Percentiles rank a stretch among this genome's conserved stretches.
phyloP scores from a whole-genome alignment of 2,329 filamentous ascomycete species.

The Colletotrichum gloeosporioides region DNA sequence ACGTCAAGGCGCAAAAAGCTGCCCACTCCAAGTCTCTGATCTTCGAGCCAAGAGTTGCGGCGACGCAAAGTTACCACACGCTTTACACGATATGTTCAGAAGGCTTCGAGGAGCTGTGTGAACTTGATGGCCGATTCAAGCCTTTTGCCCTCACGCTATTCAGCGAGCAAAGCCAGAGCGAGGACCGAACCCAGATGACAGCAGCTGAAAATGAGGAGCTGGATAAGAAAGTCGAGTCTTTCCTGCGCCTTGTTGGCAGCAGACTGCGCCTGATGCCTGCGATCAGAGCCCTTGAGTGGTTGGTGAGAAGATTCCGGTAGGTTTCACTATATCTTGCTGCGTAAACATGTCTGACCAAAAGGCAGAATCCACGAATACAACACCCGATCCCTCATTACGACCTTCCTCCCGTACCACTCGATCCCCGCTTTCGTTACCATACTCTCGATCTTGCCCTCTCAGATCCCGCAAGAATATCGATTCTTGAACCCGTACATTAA shows the following conservation, averaged over 20 bases:
- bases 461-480: slow-evolving; percentile 76
- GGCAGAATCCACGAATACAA: slow-evolving; percentile 89
- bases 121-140: slow-evolving; percentile 79
- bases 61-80: slow-evolving; percentile 87
- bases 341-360: neutral
- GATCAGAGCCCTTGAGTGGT: slow-evolving; percentile 92
- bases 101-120: slow-evolving; percentile 90
- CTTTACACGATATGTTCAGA: slow-evolving; percentile 87
- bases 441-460: slow-evolving; percentile 83
- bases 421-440: slow-evolving; percentile 85
- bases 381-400: slow-evolving; percentile 76
- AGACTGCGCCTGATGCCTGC: slow-evolving; percentile 84
- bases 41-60: slow-evolving; percentile 85
- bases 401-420: slow-evolving; percentile 92
- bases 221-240: slow-evolving; percentile 78
- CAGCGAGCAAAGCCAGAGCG: slow-evolving; percentile 88
- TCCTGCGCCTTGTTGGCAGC: slow-evolving; percentile 79
- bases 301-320: slow-evolving; percentile 87
- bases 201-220: slow-evolving; percentile 81
- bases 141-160: slow-evolving; percentile 82
- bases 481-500: slow-evolving; percentile 88
- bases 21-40: slow-evolving; percentile 94
- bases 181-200: slow-evolving; percentile 88
- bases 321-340: slow-evolving; percentile 28
- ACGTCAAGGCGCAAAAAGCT: slow-evolving; percentile 90